A percentile compares a stretch with the other conserved stretches of the same genome.
These are phyloP conservation scores for Neofusicoccum parvum DNA, from an alignment of 2,329 filamentous ascomycete genomes.

Conservation along the genomic window DNA sequence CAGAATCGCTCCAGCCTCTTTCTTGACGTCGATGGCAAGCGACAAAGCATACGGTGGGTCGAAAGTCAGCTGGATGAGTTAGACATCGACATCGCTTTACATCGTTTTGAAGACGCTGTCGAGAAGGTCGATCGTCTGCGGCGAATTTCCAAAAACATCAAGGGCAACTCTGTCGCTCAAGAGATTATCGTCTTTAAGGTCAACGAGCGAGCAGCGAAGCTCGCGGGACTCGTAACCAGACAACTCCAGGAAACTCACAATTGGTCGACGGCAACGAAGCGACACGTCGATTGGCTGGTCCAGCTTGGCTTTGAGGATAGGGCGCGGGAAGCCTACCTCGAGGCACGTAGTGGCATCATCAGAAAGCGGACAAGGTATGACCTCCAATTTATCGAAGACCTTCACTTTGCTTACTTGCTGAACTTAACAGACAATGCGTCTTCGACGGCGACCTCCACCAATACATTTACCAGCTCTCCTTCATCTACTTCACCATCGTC, in stretches of 20 bases:
- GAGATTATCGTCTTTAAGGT: slow-evolving; percentile 92
- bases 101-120: slow-evolving; percentile 84
- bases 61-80: slow-evolving; percentile 94
- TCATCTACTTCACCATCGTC: slow-evolving; percentile 93
- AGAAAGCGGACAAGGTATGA: slow-evolving; percentile 77
- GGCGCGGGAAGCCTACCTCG: slow-evolving; percentile 83
- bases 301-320: slow-evolving; percentile 87
- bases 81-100: slow-evolving; percentile 92
- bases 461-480: slow-evolving; percentile 94
- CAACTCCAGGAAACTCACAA: slow-evolving; percentile 78
- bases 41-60: slow-evolving; percentile 94
- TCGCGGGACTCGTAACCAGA: slow-evolving; percentile 75
- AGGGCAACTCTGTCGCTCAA: slow-evolving; percentile 83
- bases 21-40: slow-evolving; percentile 94
- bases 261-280: slow-evolving; percentile 74
- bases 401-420: slow-evolving; percentile 27
- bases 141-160: slow-evolving; percentile 74
- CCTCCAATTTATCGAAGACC: background rate
- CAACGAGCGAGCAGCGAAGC: slow-evolving; percentile 76
- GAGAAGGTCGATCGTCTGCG: slow-evolving; percentile 82
- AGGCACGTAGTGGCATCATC: slow-evolving; percentile 75
- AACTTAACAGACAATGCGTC: slow-evolving; percentile 73
- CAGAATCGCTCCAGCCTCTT: slow-evolving; percentile 75
- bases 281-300: slow-evolving; percentile 81
- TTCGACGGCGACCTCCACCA: slow-evolving; percentile 92